These are phyloP conservation scores for Blastomyces silverae DNA, from an alignment of 2,329 filamentous ascomycete genomes.

Conservation along the genomic window DNA sequence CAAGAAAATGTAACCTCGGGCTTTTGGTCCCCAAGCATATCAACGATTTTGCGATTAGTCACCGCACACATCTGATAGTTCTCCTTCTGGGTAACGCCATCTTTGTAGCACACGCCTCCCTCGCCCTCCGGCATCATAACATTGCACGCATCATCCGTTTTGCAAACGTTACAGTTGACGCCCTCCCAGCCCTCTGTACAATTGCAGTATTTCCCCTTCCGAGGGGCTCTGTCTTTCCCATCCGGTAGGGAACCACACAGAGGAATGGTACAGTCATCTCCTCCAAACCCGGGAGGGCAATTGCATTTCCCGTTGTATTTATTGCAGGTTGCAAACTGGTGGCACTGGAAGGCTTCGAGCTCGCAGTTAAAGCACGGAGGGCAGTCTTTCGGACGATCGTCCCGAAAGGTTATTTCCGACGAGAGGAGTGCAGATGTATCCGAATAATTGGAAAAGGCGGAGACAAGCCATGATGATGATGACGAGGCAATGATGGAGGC, in stretches of 20 bases:
- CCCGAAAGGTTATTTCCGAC: constrained; percentile 60
- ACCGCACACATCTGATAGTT: constrained; percentile 99
- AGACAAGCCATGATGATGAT: constrained; percentile 24
- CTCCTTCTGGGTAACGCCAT: constrained; percentile 82
- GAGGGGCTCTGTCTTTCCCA: constrained; percentile 68
- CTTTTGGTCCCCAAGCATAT: constrained; percentile 73
- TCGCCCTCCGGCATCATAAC: constrained; percentile 76
- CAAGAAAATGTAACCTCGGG: constrained; percentile 95
- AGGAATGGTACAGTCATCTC: constrained; percentile 86
- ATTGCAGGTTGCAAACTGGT: constrained; percentile 85
- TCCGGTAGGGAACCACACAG: constrained; percentile 83
- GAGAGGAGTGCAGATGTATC: constrained; percentile 55
- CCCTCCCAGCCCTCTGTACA: constrained; percentile 93
- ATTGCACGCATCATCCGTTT: constrained; percentile 73
- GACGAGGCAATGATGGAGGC: constrained; percentile 25
- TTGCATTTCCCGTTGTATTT: constrained; percentile 85
- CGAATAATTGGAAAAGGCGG: constrained; percentile 49
- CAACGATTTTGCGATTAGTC: constrained; percentile 87
- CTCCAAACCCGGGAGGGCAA: constrained; percentile 87
- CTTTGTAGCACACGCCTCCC: constrained; percentile 84
- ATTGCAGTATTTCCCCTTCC: constrained; percentile 64
- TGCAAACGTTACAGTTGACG: constrained; percentile 97
- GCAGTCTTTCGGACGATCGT: constrained; percentile 55
- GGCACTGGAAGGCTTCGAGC: constrained; percentile 81
- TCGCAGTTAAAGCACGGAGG: constrained; percentile 87